Percentiles rank a stretch among this genome's conserved stretches.
Conservation (phyloP, 805 yeast genomes). For the Candida vaughaniae region DNA sequence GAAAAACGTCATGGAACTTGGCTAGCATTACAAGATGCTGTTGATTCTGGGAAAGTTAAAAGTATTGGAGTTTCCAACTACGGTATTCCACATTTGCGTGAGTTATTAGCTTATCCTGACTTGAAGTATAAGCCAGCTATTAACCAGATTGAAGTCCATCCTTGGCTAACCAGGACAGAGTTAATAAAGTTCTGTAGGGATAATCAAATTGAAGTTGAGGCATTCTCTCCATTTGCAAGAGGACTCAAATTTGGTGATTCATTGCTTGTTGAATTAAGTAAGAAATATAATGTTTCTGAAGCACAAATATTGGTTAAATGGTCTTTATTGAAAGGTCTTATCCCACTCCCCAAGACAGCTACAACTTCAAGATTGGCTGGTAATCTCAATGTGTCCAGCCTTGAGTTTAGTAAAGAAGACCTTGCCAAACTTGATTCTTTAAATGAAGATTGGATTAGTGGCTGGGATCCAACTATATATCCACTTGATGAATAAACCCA, state of each 20-base stretch:
- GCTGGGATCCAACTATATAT: constrained; percentile 8
- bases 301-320: constrained; percentile 71
- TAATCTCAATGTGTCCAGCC: constrained; percentile 51
- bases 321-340: constrained; percentile 69
- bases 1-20: constrained; percentile 52
- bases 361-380: constrained; percentile 49
- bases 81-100: constrained; percentile 24
- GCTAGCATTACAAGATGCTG: constrained; percentile 76
- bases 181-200: constrained; percentile 51
- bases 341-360: constrained; percentile 69
- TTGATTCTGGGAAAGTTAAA: constrained; percentile 49
- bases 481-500: constrained; percentile 1
- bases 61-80: constrained; percentile 38
- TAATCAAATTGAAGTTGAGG: constrained; percentile 62
- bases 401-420: constrained; percentile 7
- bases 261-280: constrained; percentile 47
- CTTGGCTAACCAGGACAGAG: constrained; percentile 66
- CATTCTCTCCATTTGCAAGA: constrained; percentile 76
- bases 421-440: background rate
- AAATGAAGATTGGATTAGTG: constrained; percentile 4
- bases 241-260: constrained; percentile 60
- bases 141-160: constrained; percentile 36
- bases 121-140: constrained; percentile 30
- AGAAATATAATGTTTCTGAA: constrained; percentile 47
- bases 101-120: constrained; percentile 22